phyloP scores from a whole-genome alignment of 441 rosid genomes.

The Manihot esculenta region DNA sequence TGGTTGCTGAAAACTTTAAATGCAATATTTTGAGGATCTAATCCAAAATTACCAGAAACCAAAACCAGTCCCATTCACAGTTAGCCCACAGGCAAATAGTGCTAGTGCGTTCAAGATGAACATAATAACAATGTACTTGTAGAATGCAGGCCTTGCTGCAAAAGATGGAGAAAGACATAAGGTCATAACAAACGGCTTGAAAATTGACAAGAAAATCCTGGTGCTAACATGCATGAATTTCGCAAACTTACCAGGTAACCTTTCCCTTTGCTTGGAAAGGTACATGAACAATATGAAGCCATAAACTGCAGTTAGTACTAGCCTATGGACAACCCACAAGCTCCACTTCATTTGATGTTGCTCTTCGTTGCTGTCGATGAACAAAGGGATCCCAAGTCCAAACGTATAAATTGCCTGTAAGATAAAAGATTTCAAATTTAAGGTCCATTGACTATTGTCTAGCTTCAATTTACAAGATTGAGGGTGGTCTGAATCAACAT shows the following conservation, averaged over 20 bases:
- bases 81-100: constrained; percentile 62
- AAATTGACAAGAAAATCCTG: neutral
- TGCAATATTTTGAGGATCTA: neutral
- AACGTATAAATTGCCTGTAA: constrained; percentile 69
- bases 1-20: neutral
- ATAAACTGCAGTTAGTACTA: constrained; percentile 77
- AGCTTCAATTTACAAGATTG: neutral
- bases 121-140: constrained; percentile 68
- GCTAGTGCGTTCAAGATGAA: constrained; percentile 57
- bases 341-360: constrained; percentile 64
- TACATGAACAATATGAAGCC: constrained; percentile 70
- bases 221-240: neutral
- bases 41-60: constrained; percentile 66
- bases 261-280: constrained; percentile 81
- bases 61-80: constrained; percentile 59
- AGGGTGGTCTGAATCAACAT: neutral
- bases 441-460: neutral
- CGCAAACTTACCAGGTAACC: constrained; percentile 66
- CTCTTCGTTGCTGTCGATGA: constrained; percentile 52
- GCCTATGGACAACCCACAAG: constrained; percentile 77
- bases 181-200: constrained; percentile 1
- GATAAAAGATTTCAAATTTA: constrained; percentile 1
- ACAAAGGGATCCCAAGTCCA: constrained; percentile 77
- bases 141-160: constrained; percentile 91
- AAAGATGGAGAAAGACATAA: constrained; percentile 6